Evolutionary conservation across 176 grass and related monocot species (phyloP), one percentile per base, ranked within the genome.

Genomic region (Tillandsia leiboldiana): DNA sequence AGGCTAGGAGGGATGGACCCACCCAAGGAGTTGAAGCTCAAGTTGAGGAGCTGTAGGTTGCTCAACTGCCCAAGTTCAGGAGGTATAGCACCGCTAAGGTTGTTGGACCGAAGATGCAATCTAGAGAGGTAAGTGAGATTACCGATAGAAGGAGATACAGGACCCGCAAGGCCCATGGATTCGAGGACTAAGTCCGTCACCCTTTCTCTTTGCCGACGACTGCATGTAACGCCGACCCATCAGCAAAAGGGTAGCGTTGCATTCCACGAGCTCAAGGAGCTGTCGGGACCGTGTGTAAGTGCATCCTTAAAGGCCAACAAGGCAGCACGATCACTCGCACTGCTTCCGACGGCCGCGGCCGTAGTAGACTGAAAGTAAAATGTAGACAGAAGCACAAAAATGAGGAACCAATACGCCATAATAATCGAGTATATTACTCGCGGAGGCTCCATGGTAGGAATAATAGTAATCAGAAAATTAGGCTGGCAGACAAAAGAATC

Each of bases 251-350:
- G 28, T 18, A 72, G 29, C 1, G 14, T 72, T 2, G 3, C 51
- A 33, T 85, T 85, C 82, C 82, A 85, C 24, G 63, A 68, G 20
- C 10, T 14, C 56, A 80, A 11, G 66, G 53, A 2, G 65, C 66
- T 51, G 0, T 10, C 22, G 7, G 82, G 66, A 53, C 71, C 71
- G 13, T 69, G 24, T 50, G 58, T 80, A 47, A 85, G 71, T 14
- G 70, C 77, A 5, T 57, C 65, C 66, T 76, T 79, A 65, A 85
- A 75, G 22, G 67, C 72, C 2, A 85, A 72, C 56, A 85, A 67
- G 22, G 77, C 77, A n/a, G 26, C 9, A 9, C 33, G 76, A 20
- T 85, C 82, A 1, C 15, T 20, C 20, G 17, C 54, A 59, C 12
- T 59, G 9, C 54, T 59, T 15, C 15, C 54, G 14, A 10, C 14